Evolutionary conservation across 2,329 filamentous ascomycete genomes (phyloP).

Genomic region (Calonectria leucothoes): DNA sequence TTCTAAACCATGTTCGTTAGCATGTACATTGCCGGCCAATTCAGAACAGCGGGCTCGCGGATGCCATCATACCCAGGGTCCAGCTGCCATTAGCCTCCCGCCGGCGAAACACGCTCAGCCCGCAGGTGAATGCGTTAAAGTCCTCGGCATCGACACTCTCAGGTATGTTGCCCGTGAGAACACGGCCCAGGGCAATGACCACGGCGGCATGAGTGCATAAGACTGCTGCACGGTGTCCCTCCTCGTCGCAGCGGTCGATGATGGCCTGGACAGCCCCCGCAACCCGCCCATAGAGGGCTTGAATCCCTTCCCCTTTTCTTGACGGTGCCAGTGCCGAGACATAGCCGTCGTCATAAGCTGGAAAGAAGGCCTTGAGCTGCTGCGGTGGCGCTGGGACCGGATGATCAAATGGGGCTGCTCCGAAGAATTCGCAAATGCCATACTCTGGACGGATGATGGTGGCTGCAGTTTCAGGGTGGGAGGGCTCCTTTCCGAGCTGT

Average conservation of each 20-base stretch:
- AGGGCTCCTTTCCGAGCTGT: constrained; percentile 24
- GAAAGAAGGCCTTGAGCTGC: constrained; percentile 76
- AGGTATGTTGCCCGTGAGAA: constrained; percentile 83
- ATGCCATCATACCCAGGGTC: constrained; percentile 29
- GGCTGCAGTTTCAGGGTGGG: constrained; percentile 30
- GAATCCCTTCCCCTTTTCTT: constrained; percentile 80
- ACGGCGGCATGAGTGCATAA: constrained; percentile 92
- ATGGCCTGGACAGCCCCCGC: constrained; percentile 77
- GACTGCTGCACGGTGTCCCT: constrained; percentile 76
- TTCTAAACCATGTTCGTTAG: constrained; percentile 30
- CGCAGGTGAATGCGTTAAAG: constrained; percentile 87
- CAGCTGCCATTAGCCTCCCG: constrained; percentile 27
- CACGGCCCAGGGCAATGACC: constrained; percentile 87
- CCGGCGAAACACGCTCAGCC: constrained; percentile 73
- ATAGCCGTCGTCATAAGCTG: constrained; percentile 68
- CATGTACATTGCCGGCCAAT: constrained; percentile 1
- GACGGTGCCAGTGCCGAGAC: constrained; percentile 74
- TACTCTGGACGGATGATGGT: constrained; percentile 65
- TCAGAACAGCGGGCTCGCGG: constrained; percentile 1
- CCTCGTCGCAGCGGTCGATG: constrained; percentile 77
- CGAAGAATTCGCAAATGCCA: constrained; percentile 89
- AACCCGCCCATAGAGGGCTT: constrained; percentile 82
- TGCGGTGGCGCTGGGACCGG: constrained; percentile 77
- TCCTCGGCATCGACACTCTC: constrained; percentile 78
- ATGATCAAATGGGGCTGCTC: constrained; percentile 85